Evolutionary conservation across 352 stramenopile genomes (phyloP).

Genomic region (Globisporangium paddicum): DNA sequence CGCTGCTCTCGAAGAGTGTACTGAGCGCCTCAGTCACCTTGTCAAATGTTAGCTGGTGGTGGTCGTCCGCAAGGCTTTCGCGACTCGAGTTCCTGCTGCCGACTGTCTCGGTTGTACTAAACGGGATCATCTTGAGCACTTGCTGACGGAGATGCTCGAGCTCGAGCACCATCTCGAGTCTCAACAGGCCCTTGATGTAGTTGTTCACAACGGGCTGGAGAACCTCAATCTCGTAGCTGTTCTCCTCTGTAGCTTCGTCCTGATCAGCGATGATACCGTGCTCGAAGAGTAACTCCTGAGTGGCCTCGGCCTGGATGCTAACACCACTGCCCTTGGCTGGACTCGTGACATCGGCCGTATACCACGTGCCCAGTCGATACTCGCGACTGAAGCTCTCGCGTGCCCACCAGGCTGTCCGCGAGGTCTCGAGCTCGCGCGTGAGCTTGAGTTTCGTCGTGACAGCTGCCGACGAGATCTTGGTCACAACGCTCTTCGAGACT

Average conservation of each 20-base stretch:
- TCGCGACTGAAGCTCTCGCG: constrained; percentile 72
- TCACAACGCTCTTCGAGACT: constrained; percentile 62
- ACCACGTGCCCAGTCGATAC: constrained; percentile 76
- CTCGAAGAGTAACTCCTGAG: not conserved
- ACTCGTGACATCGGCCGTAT: constrained; percentile 38
- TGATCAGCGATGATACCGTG: not conserved
- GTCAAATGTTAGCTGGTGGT: constrained; percentile 17
- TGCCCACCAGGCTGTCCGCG: constrained; percentile 68
- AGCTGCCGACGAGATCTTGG: constrained; percentile 45
- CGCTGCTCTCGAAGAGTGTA: constrained; percentile 26
- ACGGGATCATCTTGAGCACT: constrained; percentile 34
- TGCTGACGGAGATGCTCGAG: constrained; percentile 66
- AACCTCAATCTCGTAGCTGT: not conserved
- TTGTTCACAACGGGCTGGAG: constrained; percentile 14
- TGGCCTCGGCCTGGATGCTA: not conserved
- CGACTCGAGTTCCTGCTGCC: not conserved
- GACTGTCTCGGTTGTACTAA: constrained; percentile 20
- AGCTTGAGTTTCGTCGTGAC: constrained; percentile 47
- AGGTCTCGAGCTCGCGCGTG: constrained; percentile 35
- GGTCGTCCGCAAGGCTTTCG: not conserved
- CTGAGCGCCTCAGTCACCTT: constrained; percentile 31
- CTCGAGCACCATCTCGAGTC: constrained; percentile 44
- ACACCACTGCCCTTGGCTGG: not conserved
- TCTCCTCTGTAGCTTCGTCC: not conserved
- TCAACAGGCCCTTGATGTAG: constrained; percentile 37